A percentile compares a stretch with the other conserved stretches of the same genome.
Evolutionary conservation across 2,329 filamentous ascomycete genomes (phyloP).

Genomic region (Keithomyces neogunnii): DNA sequence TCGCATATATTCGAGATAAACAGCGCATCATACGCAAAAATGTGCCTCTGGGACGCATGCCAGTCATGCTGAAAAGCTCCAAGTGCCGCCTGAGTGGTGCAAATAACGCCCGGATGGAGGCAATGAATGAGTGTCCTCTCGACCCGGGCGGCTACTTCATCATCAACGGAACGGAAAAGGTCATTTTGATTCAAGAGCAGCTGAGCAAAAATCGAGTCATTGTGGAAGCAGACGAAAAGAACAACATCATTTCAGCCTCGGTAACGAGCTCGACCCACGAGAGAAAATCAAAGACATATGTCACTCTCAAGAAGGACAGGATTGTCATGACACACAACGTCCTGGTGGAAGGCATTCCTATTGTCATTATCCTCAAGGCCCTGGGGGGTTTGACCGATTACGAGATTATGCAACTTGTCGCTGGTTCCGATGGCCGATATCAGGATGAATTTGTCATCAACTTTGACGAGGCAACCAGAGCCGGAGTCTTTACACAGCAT

Average conservation of each 20-base stretch:
- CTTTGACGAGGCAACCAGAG: conserved; percentile 83
- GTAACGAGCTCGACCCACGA: conserved; percentile 98
- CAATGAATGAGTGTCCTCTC: conserved; percentile 89
- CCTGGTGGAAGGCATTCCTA: conserved; percentile 85
- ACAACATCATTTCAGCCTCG: conserved; percentile 87
- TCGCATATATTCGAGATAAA: conserved; percentile 79
- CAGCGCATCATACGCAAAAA: conserved; percentile 65
- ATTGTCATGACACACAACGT: conserved; percentile 91
- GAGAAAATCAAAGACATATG: conserved; percentile 95
- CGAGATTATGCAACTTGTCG: conserved; percentile 86
- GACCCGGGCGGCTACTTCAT: conserved; percentile 98
- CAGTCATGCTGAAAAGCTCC: conserved; percentile 93
- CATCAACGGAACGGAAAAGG: conserved; percentile 94
- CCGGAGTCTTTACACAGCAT: conserved; percentile 83
- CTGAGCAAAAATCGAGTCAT: conserved; percentile 99
- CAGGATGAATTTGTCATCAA: conserved; percentile 95
- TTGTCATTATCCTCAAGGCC: conserved; percentile 87
- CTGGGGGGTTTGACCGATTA: conserved; percentile 90
- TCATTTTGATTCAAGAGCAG: conserved; percentile 97
- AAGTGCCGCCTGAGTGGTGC: conserved; percentile 83
- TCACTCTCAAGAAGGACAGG: conserved; percentile 86
- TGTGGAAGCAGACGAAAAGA: conserved; percentile 86
- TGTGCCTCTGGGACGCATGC: conserved; percentile 81
- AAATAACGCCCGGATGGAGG: conserved; percentile 79
- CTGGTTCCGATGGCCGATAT: conserved; percentile 77